Percentiles rank a stretch among this genome's conserved stretches.
Evolutionary conservation across 805 yeast species (phyloP).

Genomic region (Wickerhamiella musiphila): DNA sequence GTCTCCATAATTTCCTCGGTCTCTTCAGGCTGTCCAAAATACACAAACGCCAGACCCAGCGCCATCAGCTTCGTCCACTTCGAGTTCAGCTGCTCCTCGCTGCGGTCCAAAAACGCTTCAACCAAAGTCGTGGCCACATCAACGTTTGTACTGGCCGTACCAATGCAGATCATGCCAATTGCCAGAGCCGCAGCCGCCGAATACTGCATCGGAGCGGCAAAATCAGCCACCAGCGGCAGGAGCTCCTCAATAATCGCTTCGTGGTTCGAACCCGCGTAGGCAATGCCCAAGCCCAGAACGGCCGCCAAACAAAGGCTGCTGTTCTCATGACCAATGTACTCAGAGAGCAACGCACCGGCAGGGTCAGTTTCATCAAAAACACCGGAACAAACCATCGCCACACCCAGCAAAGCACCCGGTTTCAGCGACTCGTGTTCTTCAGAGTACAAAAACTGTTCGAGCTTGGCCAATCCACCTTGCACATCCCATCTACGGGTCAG

Average conservation of each 20-base stretch:
- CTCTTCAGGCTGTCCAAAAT: conserved; percentile 86
- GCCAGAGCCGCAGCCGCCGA: conserved; percentile 80
- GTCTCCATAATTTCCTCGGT: conserved; percentile 84
- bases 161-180: conserved; percentile 86
- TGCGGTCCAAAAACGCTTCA: conserved; percentile 79
- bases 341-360: conserved; percentile 66
- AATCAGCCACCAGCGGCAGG: conserved; percentile 68
- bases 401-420: conserved; percentile 94
- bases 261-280: conserved; percentile 87
- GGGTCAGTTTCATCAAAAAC: conserved; percentile 94
- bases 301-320: conserved; percentile 59
- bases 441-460: conserved; percentile 78
- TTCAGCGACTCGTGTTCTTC: conserved; percentile 72
- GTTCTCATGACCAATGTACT: conserved; percentile 52
- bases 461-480: conserved; percentile 70
- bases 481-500: conserved; percentile 82
- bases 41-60: conserved; percentile 76
- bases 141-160: conserved; percentile 89
- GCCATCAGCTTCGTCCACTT: conserved; percentile 86
- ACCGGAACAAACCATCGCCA: conserved; percentile 81
- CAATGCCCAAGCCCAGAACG: conserved; percentile 79
- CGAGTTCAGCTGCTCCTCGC: conserved; percentile 53
- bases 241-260: conserved; percentile 64
- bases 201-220: conserved; percentile 55
- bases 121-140: conserved; percentile 84